Base-by-base conservation (phyloP, 106 monocot genomes). In the Dioscorea zingiberensis region DNA sequence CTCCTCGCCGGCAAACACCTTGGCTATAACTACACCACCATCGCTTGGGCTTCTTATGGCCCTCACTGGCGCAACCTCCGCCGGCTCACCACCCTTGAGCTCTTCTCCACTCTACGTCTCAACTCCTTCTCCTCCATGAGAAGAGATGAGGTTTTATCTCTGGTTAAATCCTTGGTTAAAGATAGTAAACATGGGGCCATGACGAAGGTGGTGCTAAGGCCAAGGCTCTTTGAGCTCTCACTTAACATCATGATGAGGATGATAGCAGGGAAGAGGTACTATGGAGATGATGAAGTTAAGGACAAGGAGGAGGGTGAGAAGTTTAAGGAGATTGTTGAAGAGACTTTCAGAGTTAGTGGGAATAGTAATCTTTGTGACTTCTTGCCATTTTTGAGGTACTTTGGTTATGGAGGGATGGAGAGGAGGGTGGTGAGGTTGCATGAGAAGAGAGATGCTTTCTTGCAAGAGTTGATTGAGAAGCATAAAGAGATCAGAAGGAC, bases 31-130 rank as follows among this genome's bases (percentile, higher is more conserved):
- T 44, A 60, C 60, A 65, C 69, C 53, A 16, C 45, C 25, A 22
- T 75, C 51, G 70, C 30, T 21, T 27, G 21, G 18, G 55, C 80
- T 32, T 28, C 59, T 21, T 74, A 80, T 27, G 65, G 74, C 25
- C 75, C 64, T 48, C 58, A 71, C 38, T 80, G 70, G 80, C 80
- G 74, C 25, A 66, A 64, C 48, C 58, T 80, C 13, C 70, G 80
- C 38, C 70, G 75, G 19, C 69, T 80, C 44, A 23, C 80, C 48
- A 47, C 60, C 23, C 19, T 49, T 16, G 70, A 75, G 44, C 13
- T 75, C 18, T 44, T 74, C 44, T 75, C 80, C 4, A 13, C 69
- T 9, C 21, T 60, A 30, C 32, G 74, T 25, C 26, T 79, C 19
- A 17, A 28, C 30, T 23, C 25, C 26, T 59, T 62, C 69, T 57